Evolutionary conservation across 306 rosid genomes (phyloP).

Genomic region (Erythrophleum fordii): DNA sequence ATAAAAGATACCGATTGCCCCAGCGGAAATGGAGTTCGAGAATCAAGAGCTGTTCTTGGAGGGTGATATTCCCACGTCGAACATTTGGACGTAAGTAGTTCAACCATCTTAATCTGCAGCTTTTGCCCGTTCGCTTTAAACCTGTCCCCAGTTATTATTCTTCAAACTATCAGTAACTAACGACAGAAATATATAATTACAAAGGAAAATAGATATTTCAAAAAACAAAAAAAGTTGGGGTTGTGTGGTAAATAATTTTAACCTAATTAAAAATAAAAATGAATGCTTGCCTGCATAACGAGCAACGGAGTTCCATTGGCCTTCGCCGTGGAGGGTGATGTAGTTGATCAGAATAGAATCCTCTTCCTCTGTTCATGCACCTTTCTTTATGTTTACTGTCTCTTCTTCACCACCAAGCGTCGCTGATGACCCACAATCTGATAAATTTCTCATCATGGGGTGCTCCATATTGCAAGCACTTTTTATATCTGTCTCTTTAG

Average conservation of each 20-base stretch:
- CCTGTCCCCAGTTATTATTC: conserved; percentile 38
- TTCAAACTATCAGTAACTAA: neutral
- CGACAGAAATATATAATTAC: no score
- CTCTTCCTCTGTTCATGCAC: conserved; percentile 75
- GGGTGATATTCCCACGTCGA: conserved; percentile 71
- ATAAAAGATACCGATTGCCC: conserved; percentile 67
- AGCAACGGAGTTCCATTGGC: conserved; percentile 70
- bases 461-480: conserved; percentile 8
- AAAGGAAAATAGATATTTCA: no score
- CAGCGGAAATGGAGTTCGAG: conserved; percentile 71
- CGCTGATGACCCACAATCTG: conserved; percentile 38
- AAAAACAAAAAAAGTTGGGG: no score
- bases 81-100: conserved; percentile 75
- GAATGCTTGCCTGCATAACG: conserved; percentile 45
- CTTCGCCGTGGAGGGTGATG: conserved; percentile 55
- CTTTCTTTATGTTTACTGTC: conserved; percentile 47
- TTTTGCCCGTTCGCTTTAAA: conserved; percentile 69
- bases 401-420: conserved; percentile 38
- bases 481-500: no score
- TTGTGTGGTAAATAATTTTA: no score
- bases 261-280: neutral
- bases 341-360: conserved; percentile 52
- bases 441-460: conserved; percentile 37
- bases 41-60: conserved; percentile 72
- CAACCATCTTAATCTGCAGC: conserved; percentile 79